phyloP scores from a whole-genome alignment of 257 asterid species.

The Oldenlandia corymbosa region DNA sequence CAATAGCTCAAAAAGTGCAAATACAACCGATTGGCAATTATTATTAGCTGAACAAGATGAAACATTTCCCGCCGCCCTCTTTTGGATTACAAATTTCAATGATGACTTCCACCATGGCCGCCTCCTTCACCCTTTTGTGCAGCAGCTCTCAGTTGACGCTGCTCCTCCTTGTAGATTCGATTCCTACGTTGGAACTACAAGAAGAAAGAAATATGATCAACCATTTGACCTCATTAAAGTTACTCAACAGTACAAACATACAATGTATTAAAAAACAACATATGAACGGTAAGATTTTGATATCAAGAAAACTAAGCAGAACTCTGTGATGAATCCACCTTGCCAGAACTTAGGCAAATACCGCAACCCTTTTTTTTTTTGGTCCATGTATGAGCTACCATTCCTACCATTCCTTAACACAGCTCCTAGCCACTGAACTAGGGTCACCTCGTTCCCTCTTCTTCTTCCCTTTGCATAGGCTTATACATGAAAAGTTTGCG shows the following conservation, averaged over 20 bases:
- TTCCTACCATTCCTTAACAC: too few relatives aligned
- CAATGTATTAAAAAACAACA: neutral
- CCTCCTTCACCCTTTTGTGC: conserved; percentile 61
- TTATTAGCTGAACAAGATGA: conserved; percentile 13
- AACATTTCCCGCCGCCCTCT: conserved; percentile 1
- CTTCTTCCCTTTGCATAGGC: too few relatives aligned
- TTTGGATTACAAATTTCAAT: conserved; percentile 25
- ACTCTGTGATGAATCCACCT: neutral
- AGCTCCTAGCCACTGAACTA: too few relatives aligned
- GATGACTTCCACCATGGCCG: conserved; percentile 50
- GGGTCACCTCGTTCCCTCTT: too few relatives aligned
- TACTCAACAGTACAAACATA: neutral
- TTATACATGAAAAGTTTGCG: too few relatives aligned
- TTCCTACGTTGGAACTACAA: conserved; percentile 88
- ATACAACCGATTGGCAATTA: conserved; percentile 23
- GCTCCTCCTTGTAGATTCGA: conserved; percentile 96
- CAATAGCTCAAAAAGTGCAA: neutral
- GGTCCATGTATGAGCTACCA: too few relatives aligned
- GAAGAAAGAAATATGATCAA: conserved; percentile 5
- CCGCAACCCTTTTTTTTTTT: too few relatives aligned
- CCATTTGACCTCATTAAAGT: neutral
- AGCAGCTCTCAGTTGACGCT: conserved; percentile 87
- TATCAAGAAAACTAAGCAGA: neutral
- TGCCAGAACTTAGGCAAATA: too few relatives aligned
- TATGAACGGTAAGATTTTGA: neutral